A percentile compares a stretch with the other conserved stretches of the same genome.
phyloP scores from a whole-genome alignment of 1,284 basidiomycete genomes.

The Cronartium quercuum region DNA sequence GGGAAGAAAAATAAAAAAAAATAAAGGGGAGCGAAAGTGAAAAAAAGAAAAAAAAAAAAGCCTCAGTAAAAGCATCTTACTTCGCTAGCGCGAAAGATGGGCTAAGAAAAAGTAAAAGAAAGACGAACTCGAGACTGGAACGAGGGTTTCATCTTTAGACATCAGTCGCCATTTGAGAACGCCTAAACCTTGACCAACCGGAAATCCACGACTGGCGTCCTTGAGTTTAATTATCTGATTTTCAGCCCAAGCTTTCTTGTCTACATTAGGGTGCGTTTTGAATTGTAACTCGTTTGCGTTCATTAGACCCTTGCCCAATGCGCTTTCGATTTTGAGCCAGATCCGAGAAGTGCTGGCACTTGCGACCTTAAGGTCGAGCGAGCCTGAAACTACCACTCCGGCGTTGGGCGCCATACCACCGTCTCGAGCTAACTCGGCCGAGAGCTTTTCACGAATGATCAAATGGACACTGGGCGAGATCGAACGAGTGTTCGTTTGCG shows the following conservation, averaged over 20 bases:
- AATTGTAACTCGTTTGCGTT: conserved; percentile 72
- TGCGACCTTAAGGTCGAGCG: conserved; percentile 81
- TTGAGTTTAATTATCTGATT: conserved; percentile 72
- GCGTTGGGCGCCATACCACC: conserved; percentile 68
- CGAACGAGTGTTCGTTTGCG: background rate
- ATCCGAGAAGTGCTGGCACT: conserved; percentile 71
- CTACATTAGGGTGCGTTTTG: conserved; percentile 93
- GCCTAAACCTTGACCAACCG: conserved; percentile 73
- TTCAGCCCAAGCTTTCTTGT: conserved; percentile 67
- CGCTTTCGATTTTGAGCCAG: conserved; percentile 61
- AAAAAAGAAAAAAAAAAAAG: background rate
- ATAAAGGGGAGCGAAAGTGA: background rate
- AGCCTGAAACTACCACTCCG: conserved; percentile 70
- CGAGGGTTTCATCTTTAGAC: conserved; percentile 81
- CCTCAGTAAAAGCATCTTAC: background rate
- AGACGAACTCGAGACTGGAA: conserved; percentile 77
- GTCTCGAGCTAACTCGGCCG: conserved; percentile 74
- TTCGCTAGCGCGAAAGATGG: background rate
- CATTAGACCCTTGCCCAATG: conserved; percentile 56
- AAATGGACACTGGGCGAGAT: conserved; percentile 72
- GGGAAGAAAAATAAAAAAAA: background rate
- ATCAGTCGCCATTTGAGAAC: conserved; percentile 89
- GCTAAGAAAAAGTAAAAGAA: background rate
- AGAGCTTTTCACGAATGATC: conserved; percentile 74
- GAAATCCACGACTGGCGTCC: conserved; percentile 75